Base-by-base conservation (phyloP, 305 asterid species). In the Fraxinus ornus region DNA sequence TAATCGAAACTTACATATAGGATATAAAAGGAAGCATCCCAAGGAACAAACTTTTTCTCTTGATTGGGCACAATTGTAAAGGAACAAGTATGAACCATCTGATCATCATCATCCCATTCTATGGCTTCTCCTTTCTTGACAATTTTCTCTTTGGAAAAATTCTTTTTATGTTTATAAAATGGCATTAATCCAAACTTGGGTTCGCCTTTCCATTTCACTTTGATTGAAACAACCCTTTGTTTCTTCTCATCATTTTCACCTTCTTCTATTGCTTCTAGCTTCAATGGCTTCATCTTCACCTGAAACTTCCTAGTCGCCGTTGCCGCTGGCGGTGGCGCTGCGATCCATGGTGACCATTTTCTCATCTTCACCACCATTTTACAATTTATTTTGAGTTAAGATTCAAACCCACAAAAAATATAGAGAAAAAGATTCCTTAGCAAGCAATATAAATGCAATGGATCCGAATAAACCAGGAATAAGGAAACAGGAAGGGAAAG, bases 191-290 rank as follows among this genome's bases (percentile, higher is more conserved):
- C 91, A 24, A 89, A 80, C 87, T 80, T 91, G 17, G 88, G 86
- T 85, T 89, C 93, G 10, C 94, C 94, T 88, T 87, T 89, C 98
- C 97, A 93, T 83, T 88, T 92, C 21, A 91, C 64, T 76, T 82
- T 85, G 60, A 92, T 60, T 37, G 92, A 89, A 81, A 90, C 64
- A 0, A 70, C 84, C 49, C 79, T 85, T 41, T 82, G 81, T 79
- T 73, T 9, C 71, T 78, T 85, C 2, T 52, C 73, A 30, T 66
- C 85, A 3, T 36, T 79, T 12, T 77, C 79, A 70, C 76, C 66
- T 21, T 52, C 84, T 1, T 80, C 81, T 2, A 79, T 37, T 36
- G 82, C 90, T 81, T 91, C 90, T 0, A 93, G 86, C 88, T 85
- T 89, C 77, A 87, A 1, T 1, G 83, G 87, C 88, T 85, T 89